Conservation (phyloP, 257 asterid genomes). For the Voacanga thouarsii region DNA sequence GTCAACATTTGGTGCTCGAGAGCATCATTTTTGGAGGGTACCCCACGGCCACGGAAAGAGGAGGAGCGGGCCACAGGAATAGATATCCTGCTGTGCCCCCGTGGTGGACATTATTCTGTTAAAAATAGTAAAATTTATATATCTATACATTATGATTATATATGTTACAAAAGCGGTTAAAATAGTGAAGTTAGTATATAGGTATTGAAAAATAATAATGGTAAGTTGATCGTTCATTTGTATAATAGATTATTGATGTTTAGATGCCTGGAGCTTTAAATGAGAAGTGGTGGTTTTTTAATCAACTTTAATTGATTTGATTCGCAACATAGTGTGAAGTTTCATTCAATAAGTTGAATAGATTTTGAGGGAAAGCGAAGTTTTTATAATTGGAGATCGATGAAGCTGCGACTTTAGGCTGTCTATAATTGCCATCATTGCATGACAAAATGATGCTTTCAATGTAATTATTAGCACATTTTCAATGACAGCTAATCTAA, state of each 20-base stretch:
- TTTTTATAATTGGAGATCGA: no score
- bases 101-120: no score
- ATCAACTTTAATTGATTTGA: conserved; percentile 8
- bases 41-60: not conserved
- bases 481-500: not conserved
- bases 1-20: not conserved
- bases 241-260: not conserved
- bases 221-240: not conserved
- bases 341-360: not conserved
- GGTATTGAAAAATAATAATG: not conserved
- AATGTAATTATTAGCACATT: not conserved
- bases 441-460: conserved; percentile 5
- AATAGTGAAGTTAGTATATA: no score
- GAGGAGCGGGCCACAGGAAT: not conserved
- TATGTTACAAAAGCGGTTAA: no score
- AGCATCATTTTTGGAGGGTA: not conserved
- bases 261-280: not conserved
- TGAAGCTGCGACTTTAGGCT: not conserved
- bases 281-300: not conserved
- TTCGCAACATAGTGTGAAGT: not conserved
- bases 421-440: conserved; percentile 9
- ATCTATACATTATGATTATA: no score
- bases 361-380: not conserved
- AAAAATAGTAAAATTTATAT: no score
- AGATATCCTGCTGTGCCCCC: no score